A percentile compares a stretch with the other conserved stretches of the same genome.
phyloP scores from a whole-genome alignment of 2,329 filamentous ascomycete species.

The Verticillium tricorpus region DNA sequence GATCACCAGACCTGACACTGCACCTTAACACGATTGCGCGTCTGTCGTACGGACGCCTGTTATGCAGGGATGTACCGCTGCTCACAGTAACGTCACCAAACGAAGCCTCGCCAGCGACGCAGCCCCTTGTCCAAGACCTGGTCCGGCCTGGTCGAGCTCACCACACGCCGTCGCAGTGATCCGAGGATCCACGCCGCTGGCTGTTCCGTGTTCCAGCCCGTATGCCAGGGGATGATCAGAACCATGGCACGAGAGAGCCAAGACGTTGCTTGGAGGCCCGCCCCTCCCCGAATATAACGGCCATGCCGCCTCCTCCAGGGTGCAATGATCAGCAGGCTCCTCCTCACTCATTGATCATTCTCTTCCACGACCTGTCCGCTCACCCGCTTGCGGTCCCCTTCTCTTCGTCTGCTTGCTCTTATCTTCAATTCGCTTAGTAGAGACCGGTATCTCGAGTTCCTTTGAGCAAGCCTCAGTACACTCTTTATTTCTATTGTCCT shows the following conservation, averaged over 20 bases:
- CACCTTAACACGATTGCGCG: background rate
- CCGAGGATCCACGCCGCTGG: background rate
- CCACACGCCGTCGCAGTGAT: background rate
- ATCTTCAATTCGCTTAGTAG: conserved; percentile 8
- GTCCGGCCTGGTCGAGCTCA: background rate
- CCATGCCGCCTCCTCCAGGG: background rate
- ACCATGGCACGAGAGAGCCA: background rate
- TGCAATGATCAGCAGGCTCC: conserved; percentile 11
- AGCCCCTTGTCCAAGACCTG: background rate
- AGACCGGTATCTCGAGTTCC: conserved; percentile 13
- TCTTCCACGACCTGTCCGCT: conserved; percentile 2
- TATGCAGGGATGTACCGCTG: background rate
- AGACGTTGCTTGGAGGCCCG: background rate
- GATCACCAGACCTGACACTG: background rate
- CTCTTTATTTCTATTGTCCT: background rate
- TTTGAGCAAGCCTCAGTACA: conserved; percentile 11
- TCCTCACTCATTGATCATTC: conserved; percentile 2
- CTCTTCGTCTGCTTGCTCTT: conserved; percentile 6
- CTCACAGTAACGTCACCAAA: background rate
- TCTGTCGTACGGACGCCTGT: background rate
- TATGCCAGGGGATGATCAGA: background rate
- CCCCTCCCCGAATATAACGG: conserved; percentile 10
- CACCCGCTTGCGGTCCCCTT: conserved; percentile 8
- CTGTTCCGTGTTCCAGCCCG: background rate
- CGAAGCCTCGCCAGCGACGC: background rate